A percentile compares a stretch with the other conserved stretches of the same genome.
Evolutionary conservation across 306 rosid genomes (phyloP).

Genomic region (Albizia julibrissin): DNA sequence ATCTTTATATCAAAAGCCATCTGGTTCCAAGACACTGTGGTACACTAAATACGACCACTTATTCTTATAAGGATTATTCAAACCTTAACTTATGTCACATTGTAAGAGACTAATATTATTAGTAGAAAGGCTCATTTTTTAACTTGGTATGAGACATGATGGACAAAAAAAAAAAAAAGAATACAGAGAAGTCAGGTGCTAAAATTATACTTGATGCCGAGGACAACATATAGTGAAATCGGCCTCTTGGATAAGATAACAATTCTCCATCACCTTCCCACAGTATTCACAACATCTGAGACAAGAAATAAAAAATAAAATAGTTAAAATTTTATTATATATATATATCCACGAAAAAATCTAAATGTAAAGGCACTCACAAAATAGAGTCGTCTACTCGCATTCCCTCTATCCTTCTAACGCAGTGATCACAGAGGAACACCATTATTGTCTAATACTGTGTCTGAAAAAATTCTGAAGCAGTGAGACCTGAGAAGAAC

Average conservation of each 20-base stretch:
- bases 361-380: conserved; percentile 1
- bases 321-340: background rate
- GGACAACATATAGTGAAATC: background rate
- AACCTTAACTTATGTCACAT: no score
- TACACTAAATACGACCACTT: no score
- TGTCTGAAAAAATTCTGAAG: no score
- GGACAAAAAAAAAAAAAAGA: no score
- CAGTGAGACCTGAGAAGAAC: no score
- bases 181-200: no score
- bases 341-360: background rate
- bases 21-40: no score
- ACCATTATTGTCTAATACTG: background rate
- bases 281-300: background rate
- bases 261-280: conserved; percentile 14
- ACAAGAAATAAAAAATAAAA: background rate
- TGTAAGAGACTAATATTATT: no score
- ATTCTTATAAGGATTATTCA: no score
- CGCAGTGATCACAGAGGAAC: background rate
- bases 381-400: background rate
- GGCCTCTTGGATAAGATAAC: background rate
- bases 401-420: background rate
- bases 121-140: background rate
- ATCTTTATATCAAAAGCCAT: no score
- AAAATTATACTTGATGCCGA: background rate
- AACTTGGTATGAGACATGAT: background rate